Conservation (phyloP, 208 protist species). For the Naegleria lovaniensis region DNA sequence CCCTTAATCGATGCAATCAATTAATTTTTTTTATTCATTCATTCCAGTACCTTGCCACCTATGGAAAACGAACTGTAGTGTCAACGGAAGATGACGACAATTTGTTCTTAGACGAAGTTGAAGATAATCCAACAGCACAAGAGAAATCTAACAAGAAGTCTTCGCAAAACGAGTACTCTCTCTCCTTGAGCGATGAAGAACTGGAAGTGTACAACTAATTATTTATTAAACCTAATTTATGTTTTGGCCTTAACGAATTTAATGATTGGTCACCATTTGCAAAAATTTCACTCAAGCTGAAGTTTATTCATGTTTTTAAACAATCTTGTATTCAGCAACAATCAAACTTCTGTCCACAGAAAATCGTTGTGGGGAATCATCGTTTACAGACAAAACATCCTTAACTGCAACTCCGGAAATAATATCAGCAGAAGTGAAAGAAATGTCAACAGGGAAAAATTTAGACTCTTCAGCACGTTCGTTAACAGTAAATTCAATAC, state of each 20-base stretch:
- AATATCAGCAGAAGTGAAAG: not conserved
- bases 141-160: too few species aligned
- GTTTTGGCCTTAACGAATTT: too few species aligned
- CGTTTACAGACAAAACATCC: not conserved
- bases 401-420: not conserved
- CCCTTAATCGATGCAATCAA: too few species aligned
- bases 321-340: not conserved
- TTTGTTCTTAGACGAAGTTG: too few species aligned
- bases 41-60: not conserved
- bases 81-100: too few species aligned
- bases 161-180: too few species aligned
- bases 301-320: not conserved
- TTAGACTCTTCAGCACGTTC: not conserved
- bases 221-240: not conserved
- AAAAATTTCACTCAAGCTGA: too few species aligned
- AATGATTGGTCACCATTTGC: too few species aligned
- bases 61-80: not conserved
- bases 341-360: not conserved
- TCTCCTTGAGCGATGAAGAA: too few species aligned
- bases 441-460: conserved; percentile 10
- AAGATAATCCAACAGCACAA: too few species aligned
- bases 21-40: too few species aligned
- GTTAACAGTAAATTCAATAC: not conserved
- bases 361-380: not conserved
- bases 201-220: not conserved